A percentile compares a stretch with the other conserved stretches of the same genome.
phyloP scores from a whole-genome alignment of 208 protist genomes.

The Novymonas esmeraldas region DNA sequence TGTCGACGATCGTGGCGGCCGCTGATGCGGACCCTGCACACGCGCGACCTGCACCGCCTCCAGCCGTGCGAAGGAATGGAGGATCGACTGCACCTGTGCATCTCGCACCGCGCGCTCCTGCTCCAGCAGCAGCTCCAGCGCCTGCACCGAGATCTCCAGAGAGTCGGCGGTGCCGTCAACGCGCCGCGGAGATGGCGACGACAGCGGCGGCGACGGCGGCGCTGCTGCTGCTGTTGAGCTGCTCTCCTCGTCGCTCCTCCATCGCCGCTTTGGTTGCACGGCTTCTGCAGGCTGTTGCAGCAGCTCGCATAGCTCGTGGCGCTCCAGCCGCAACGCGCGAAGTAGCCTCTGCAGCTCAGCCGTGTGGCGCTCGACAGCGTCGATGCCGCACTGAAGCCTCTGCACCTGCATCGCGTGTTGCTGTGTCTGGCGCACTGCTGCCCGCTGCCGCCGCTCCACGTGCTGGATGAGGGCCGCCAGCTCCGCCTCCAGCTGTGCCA shows the following conservation, averaged over 20 bases:
- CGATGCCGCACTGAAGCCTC: constrained; percentile 12
- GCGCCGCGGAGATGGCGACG: background rate
- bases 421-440: background rate
- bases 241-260: background rate
- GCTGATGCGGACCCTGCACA: background rate
- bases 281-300: no score
- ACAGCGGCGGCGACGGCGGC: background rate
- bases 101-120: constrained; percentile 5
- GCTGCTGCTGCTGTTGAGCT: background rate
- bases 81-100: constrained; percentile 2
- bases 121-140: background rate
- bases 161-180: background rate
- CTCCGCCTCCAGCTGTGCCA: constrained; percentile 7
- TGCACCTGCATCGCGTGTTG: constrained; percentile 1
- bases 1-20: no score
- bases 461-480: constrained; percentile 1
- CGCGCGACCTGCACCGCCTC: background rate
- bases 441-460: background rate
- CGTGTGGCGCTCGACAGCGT: background rate
- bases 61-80: background rate
- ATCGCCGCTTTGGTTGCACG: no score
- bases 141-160: constrained; percentile 1
- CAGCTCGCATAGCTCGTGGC: no score
- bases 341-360: background rate
- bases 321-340: no score